These are phyloP conservation scores for Rubus parviflorus DNA, from an alignment of 306 rosid genomes.

Conservation along the genomic window DNA sequence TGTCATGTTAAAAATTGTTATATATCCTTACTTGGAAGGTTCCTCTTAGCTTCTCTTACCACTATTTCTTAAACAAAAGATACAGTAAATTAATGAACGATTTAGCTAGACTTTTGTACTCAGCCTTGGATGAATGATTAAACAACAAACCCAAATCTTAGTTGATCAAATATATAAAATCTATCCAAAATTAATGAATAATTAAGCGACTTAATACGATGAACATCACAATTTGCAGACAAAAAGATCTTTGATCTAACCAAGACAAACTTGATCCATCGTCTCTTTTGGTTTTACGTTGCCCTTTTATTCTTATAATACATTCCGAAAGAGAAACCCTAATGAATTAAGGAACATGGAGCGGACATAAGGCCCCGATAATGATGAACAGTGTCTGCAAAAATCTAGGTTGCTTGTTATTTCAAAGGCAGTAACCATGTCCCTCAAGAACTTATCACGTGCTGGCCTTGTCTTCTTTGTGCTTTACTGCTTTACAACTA, in stretches of 20 bases:
- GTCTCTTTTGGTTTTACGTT: slow-evolving; percentile 1
- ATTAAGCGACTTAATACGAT: slow-evolving; percentile 43
- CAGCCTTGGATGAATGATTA: background rate
- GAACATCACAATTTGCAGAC: slow-evolving; percentile 44
- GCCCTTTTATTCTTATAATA: background rate
- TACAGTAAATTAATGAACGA: background rate
- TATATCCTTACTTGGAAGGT: background rate
- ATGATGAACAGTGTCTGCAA: slow-evolving; percentile 38
- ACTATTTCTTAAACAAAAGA: background rate
- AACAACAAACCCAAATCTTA: background rate
- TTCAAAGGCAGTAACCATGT: slow-evolving; percentile 41
- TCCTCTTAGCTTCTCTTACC: background rate
- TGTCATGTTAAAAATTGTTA: too few species aligned
- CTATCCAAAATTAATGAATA: slow-evolving; percentile 14
- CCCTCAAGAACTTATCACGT: slow-evolving; percentile 57
- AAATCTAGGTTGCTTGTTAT: slow-evolving; percentile 46
- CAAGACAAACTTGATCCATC: slow-evolving; percentile 35
- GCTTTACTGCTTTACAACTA: slow-evolving; percentile 23
- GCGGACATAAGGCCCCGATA: slow-evolving; percentile 36
- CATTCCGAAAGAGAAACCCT: background rate
- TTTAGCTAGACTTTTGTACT: background rate
- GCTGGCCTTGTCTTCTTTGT: slow-evolving; percentile 42
- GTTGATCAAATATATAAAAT: slow-evolving; percentile 16
- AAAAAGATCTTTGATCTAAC: slow-evolving; percentile 43
- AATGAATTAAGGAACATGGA: slow-evolving; percentile 28